Base-by-base conservation (phyloP, 495 filamentous ascomycete genomes). In the Talaromyces wortmannii region DNA sequence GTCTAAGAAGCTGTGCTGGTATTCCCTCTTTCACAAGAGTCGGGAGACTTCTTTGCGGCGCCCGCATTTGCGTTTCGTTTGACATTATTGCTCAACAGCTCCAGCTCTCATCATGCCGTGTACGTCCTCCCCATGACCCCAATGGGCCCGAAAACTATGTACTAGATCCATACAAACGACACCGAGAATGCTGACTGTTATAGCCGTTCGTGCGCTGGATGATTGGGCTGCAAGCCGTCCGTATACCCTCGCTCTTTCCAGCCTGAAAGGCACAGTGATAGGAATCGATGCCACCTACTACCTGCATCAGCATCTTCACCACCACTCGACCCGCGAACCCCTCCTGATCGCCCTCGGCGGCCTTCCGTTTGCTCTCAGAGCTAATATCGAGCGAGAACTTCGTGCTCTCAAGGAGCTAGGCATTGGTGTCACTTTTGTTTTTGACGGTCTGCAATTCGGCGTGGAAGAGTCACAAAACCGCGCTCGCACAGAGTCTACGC, bases 261-360 rank as follows among this genome's bases (percentile, higher is more conserved):
- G 78, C 45, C 76, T 96, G 55, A 84, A 87, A 63, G 88, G 83
- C 59, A 78, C 80, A 42, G 78, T 84, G 23, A 77, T 96, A 59
- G 91, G 85, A 59, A 86, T 99, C 59, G 95, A 99, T 75, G 94
- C 91, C 36, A 83, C 88, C 30, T 84, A 94, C 70, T 99, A 92
- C 71, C 81, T 97, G 52, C 78, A 83, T 60, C 83, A 83, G 7
- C 77, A 94, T 52, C 81, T 92, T 62, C 78, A 82, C 64, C 78
- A 82, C 50, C 69, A 78, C 45, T 81, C 83, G 29, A 79, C 78
- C 42, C 86, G 85, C 52, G 95, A 99, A 63, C 90, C 92, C 18
- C 82, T 99, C 16, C 79, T 97, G 30, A 80, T 90, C 47, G 95
- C 95, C 16, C 80, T 97, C 13, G 95, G 92, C 29, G 95, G 95